Percentiles rank a stretch among this genome's conserved stretches.
These are phyloP conservation scores for Xylaria polymorpha DNA, from an alignment of 2,329 filamentous ascomycete genomes.

Conservation along the genomic window DNA sequence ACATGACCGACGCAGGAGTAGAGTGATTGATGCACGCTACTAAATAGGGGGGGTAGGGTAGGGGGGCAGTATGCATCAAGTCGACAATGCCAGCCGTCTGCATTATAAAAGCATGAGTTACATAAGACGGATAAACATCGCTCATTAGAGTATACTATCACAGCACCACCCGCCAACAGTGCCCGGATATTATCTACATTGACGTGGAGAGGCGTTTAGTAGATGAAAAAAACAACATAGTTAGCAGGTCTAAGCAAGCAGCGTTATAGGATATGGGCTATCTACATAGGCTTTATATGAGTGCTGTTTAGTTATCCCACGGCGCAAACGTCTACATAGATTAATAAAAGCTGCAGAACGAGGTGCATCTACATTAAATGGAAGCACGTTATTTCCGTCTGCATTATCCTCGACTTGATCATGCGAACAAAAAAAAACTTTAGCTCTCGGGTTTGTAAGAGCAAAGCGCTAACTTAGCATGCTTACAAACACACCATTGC, in stretches of 20 bases:
- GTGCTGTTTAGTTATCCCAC: not conserved
- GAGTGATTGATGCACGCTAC: constrained; percentile 10
- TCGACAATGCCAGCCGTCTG: not conserved
- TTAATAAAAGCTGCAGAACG: not conserved
- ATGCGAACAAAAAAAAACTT: too few species aligned
- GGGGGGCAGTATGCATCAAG: not conserved
- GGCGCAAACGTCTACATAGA: not conserved
- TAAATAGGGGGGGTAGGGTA: not conserved
- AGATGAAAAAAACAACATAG: not conserved
- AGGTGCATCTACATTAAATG: not conserved
- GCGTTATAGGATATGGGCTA: not conserved
- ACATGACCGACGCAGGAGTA: constrained; percentile 26
- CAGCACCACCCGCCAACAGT: not conserved
- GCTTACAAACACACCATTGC: not conserved
- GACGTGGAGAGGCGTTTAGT: constrained; percentile 6
- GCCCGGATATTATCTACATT: not conserved
- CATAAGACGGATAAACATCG: not conserved
- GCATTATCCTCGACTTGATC: not conserved
- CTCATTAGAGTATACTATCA: not conserved
- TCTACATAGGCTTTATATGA: not conserved
- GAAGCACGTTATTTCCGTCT: not conserved
- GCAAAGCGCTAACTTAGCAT: not conserved
- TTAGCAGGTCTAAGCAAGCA: not conserved
- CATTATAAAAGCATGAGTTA: not conserved
- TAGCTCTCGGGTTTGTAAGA: too few species aligned